These are phyloP conservation scores for Podospora anserina DNA, from an alignment of 495 filamentous ascomycete species.

Conservation along the genomic window DNA sequence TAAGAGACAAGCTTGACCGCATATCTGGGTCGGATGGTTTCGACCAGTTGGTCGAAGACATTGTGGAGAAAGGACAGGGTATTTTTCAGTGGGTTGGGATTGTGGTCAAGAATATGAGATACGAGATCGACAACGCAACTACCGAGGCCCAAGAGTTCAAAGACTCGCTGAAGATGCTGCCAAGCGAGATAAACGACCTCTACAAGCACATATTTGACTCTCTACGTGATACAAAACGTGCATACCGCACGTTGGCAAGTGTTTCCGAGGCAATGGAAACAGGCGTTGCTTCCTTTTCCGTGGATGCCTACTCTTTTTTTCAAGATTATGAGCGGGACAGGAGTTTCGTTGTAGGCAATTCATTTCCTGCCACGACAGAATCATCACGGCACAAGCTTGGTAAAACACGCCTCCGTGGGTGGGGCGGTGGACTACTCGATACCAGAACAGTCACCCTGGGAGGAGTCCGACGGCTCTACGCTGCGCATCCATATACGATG, in stretches of 20 bases:
- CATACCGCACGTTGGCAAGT: not conserved
- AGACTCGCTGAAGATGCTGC: not conserved
- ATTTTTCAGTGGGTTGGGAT: not conserved
- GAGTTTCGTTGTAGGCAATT: not conserved
- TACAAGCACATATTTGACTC: not conserved
- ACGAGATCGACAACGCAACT: not conserved
- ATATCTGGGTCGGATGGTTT: not conserved
- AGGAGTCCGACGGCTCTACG: not conserved
- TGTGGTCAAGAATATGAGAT: not conserved
- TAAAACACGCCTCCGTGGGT: not conserved
- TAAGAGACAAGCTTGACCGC: not conserved
- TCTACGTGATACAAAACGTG: not conserved
- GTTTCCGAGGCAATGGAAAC: not conserved
- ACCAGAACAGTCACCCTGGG: not conserved
- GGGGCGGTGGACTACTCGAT: not conserved
- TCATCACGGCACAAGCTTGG: not conserved
- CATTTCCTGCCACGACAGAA: not conserved
- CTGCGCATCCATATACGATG: too few relatives aligned
- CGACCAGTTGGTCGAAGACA: not conserved
- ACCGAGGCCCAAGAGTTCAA: not conserved
- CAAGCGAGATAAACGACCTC: slow-evolving; percentile 1
- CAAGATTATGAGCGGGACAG: not conserved
- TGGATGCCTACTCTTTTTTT: not conserved
- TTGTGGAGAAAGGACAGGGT: not conserved
- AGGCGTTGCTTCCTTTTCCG: not conserved